Evolutionary conservation across 805 yeast genomes (phyloP), one percentile per base, ranked within the genome.

Genomic region (Starmera pachycereana): DNA sequence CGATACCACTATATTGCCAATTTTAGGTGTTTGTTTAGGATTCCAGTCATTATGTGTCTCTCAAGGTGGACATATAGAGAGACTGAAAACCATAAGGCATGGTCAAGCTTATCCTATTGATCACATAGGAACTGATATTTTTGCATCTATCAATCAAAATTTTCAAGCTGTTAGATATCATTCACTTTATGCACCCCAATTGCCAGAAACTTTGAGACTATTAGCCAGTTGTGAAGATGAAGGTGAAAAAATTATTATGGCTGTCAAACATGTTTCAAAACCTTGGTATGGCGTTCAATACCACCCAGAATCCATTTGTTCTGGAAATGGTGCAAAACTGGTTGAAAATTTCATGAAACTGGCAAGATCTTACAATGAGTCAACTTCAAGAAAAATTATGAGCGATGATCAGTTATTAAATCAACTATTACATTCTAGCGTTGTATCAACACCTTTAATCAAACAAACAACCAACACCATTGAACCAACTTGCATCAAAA

Each of bases 221-320:
- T 61, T 86, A 40, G 94, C 92, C 0, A 62, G 63, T 44, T 74
- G 89, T 32, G 32, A 46, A n/a, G 55, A 51, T 30, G 66, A 65
- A 4, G 57, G 46, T 29, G 63, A 65, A 3, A 52, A 53, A 32
- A 61, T 82, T 6, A 55, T 86, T 28, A 92, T 92, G 99, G 96
- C 95, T 1, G 92, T 72, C 0, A 71, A 64, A 52, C 89, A 85
- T 52, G 48, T 37, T 0, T 14, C 31, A 0, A 60, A 63, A 16
- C 97, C 97, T 0, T 83, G 82, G 63, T 90, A 68, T 57, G 98
- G 96, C 1, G 97, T 92, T 3, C 99, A 92, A 53, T 94, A 89
- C 53, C 99, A 92, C 53, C 98, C 98, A 0, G 99, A 92, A 54
- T 87, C 96, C 1, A 76, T 90, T 32, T 86, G 96, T 50, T 87